A percentile compares a stretch with the other conserved stretches of the same genome.
phyloP scores from a whole-genome alignment of 208 protist species.

The Crithidia mellificae region DNA sequence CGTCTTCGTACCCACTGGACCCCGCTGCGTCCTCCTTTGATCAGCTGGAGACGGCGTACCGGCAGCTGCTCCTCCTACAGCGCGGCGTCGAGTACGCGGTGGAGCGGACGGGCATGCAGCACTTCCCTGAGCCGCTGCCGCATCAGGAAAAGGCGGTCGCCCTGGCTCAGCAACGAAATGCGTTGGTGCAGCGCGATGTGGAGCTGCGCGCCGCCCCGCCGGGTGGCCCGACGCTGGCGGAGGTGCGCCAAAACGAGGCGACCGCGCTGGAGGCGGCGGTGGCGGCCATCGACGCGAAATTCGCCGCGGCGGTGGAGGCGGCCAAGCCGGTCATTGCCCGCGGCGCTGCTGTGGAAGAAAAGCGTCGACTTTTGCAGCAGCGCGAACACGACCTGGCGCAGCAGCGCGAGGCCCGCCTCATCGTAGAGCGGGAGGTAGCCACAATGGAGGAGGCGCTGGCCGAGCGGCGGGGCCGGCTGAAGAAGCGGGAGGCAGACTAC shows the following conservation, averaged over 20 bases:
- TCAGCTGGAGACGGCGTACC: slow-evolving; percentile 34
- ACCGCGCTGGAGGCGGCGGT: slow-evolving; percentile 27
- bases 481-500: slow-evolving; percentile 48
- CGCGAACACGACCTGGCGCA: slow-evolving; percentile 51
- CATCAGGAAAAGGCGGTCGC: slow-evolving; percentile 31
- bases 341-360: slow-evolving; percentile 47
- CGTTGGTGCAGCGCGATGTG: slow-evolving; percentile 38
- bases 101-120: slow-evolving; percentile 16
- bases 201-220: slow-evolving; percentile 37
- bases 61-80: slow-evolving; percentile 27
- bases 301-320: slow-evolving; percentile 24
- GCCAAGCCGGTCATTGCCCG: slow-evolving; percentile 57
- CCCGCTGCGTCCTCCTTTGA: slow-evolving; percentile 20
- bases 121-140: slow-evolving; percentile 46
- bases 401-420: slow-evolving; percentile 39
- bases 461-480: slow-evolving; percentile 33
- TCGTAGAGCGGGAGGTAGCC: slow-evolving; percentile 46
- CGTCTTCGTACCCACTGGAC: neutral
- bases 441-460: slow-evolving; percentile 35
- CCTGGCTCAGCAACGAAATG: slow-evolving; percentile 45
- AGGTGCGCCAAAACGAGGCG: slow-evolving; percentile 31
- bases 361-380: slow-evolving; percentile 44
- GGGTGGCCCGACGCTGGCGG: slow-evolving; percentile 31
- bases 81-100: slow-evolving; percentile 24
- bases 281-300: slow-evolving; percentile 35